Conservation (phyloP, 139 green algal species). For the Coelastrella sp. region DNA sequence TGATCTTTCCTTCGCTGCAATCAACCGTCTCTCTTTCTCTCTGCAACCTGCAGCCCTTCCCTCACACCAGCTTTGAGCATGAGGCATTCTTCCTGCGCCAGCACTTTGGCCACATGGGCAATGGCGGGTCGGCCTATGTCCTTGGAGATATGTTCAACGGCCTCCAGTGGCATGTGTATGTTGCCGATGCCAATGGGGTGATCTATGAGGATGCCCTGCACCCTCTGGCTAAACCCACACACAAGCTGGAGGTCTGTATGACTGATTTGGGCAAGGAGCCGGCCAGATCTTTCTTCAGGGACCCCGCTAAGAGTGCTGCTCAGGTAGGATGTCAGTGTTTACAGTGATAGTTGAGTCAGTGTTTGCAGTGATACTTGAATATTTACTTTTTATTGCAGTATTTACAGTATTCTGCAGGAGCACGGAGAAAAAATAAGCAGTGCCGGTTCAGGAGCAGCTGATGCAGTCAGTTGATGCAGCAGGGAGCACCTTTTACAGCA, state of each 20-base stretch:
- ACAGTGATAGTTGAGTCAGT: background rate
- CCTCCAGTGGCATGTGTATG: slow-evolving; percentile 96
- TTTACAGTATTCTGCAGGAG: too few species aligned
- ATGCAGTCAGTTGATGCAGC: too few species aligned
- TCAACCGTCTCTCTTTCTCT: too few species aligned
- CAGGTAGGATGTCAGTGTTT: background rate
- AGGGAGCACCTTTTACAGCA: too few species aligned
- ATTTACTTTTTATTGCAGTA: too few species aligned
- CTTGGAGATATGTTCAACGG: slow-evolving; percentile 86
- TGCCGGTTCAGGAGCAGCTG: too few species aligned
- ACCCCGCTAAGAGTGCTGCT: slow-evolving; percentile 19
- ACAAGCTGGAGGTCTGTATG: slow-evolving; percentile 98
- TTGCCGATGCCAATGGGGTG: slow-evolving; percentile 65
- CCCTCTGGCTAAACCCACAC: slow-evolving; percentile 51
- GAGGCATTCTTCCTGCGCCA: slow-evolving; percentile 83
- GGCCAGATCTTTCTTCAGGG: slow-evolving; percentile 78
- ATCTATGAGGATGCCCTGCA: slow-evolving; percentile 39
- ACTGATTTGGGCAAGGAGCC: slow-evolving; percentile 83
- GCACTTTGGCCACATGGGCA: slow-evolving; percentile 79
- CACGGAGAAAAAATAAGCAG: too few species aligned
- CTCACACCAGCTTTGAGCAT: slow-evolving; percentile 80
- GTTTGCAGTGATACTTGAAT: background rate
- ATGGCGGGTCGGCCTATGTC: slow-evolving; percentile 79
- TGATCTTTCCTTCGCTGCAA: slow-evolving; percentile 16
- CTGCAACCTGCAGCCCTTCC: slow-evolving; percentile 51